Evolutionary conservation across 2,329 filamentous ascomycete genomes (phyloP), one percentile per base, ranked within the genome.

Genomic region (Paecilomyces fulvus): DNA sequence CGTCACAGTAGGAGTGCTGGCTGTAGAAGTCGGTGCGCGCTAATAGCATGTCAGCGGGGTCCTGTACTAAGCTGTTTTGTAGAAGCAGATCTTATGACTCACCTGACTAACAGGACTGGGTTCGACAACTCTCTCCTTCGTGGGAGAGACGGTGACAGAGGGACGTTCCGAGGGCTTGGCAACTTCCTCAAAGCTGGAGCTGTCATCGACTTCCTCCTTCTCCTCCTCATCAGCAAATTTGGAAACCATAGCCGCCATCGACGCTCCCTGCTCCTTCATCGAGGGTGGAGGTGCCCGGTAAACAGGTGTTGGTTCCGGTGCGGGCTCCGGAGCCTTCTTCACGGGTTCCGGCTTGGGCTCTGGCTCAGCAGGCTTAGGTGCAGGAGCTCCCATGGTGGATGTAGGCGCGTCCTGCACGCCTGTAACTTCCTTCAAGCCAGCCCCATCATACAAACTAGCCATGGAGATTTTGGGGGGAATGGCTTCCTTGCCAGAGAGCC

Each of bases 401-500:
- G 70, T 72, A 3, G 71, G 70, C 63, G 69, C 69, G n/a, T 69
- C 66, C 54, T 71, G 65, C 14, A 69, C 64, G 77, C 79, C 52
- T 65, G 75, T 65, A 73, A 96, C 81, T 75, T 96, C 90, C 64
- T 88, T 84, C 3, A 90, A 85, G 5, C 86, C 88, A 60, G 83
- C 83, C 55, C 92, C 92, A 46, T 96, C 90, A 73, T 95, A 97
- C 51, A 97, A 74, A 65, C 89, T 92, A 73, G 95, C 92, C 65
- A 99, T 83, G 63, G 94, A 92, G 69, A 99, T 92, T 81, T 96
- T 97, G 58, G 91, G 81, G 7, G 94, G 92, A 48, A 95, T 74
- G 7, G 80, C 90, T 14, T 87, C 87, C 78, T 95, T 94, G 61
- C 94, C 94, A 12, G 81, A 80, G 54, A 96, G 80, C 92, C 92